Evolutionary conservation across 176 grass and related monocot species (phyloP).

Genomic region (Juncus inflexus): DNA sequence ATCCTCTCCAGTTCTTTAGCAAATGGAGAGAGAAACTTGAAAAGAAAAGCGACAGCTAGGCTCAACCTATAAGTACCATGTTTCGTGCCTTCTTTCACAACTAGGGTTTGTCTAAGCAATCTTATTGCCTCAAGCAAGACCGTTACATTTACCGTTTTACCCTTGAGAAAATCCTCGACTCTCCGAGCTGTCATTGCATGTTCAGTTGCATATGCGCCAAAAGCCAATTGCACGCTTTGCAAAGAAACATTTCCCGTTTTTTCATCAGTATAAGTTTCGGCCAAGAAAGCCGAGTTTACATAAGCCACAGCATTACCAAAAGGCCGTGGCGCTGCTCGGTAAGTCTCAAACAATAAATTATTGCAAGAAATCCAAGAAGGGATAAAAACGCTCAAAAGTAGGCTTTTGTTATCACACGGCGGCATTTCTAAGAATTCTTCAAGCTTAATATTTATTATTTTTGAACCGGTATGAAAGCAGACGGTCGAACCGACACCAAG

Average conservation of each 20-base stretch:
- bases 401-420: constrained; percentile 45
- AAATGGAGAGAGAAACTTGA: constrained; percentile 66
- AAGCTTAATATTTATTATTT: constrained; percentile 38
- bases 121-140: constrained; percentile 50
- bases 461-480: constrained; percentile 39
- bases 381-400: constrained; percentile 63
- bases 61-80: constrained; percentile 67
- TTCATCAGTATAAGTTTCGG: constrained; percentile 32
- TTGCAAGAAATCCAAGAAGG: constrained; percentile 40
- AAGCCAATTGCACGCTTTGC: constrained; percentile 56
- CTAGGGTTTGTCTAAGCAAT: constrained; percentile 46
- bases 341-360: constrained; percentile 63
- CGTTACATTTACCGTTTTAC: constrained; percentile 43
- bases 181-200: constrained; percentile 60
- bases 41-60: constrained; percentile 63
- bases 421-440: constrained; percentile 77
- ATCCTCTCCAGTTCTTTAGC: constrained; percentile 17
- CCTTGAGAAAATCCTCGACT: constrained; percentile 66
- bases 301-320: constrained; percentile 81
- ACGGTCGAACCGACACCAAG: constrained; percentile 53
- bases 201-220: constrained; percentile 55
- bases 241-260: constrained; percentile 35
- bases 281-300: constrained; percentile 78
- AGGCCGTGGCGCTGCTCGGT: constrained; percentile 62
- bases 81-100: constrained; percentile 49